Conservation (phyloP, 495 filamentous ascomycete species). For the Penicillium macrosclerotiorum region DNA sequence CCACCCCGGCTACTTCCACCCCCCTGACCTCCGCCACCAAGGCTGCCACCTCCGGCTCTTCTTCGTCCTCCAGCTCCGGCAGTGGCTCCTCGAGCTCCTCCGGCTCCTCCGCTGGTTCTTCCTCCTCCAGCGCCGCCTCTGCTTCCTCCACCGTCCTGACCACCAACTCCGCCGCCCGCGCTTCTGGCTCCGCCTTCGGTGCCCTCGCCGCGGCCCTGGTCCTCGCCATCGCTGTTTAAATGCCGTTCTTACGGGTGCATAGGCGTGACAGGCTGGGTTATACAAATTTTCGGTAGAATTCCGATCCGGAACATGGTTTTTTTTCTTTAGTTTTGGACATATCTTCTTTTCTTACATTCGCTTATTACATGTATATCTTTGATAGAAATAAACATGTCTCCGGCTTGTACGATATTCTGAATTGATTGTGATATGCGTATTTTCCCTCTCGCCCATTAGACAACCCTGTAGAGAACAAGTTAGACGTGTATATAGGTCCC, state of each 20-base stretch:
- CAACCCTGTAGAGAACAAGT: no score
- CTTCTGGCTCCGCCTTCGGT: conserved; percentile 33
- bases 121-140: conserved; percentile 10
- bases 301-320: conserved; percentile 8
- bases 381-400: conserved; percentile 7
- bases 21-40: not conserved
- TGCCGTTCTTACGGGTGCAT: conserved; percentile 9
- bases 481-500: no score
- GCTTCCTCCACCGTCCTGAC: conserved; percentile 18
- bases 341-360: conserved; percentile 16
- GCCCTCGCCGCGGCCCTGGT: conserved; percentile 28
- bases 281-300: conserved; percentile 4
- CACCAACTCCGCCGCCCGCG: conserved; percentile 24
- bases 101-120: conserved; percentile 18
- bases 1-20: conserved; percentile 9
- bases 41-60: conserved; percentile 29
- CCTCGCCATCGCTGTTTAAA: conserved; percentile 35
- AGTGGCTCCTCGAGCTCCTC: conserved; percentile 14
- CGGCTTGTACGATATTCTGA: not conserved
- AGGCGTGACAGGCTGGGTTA: conserved; percentile 18
- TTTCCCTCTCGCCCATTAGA: no score
- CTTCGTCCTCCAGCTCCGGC: conserved; percentile 22
- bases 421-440: no score
- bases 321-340: conserved; percentile 12
- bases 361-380: conserved; percentile 13